A percentile compares a stretch with the other conserved stretches of the same genome.
phyloP scores from a whole-genome alignment of 352 stramenopile species.

The Globisporangium barbulae region DNA sequence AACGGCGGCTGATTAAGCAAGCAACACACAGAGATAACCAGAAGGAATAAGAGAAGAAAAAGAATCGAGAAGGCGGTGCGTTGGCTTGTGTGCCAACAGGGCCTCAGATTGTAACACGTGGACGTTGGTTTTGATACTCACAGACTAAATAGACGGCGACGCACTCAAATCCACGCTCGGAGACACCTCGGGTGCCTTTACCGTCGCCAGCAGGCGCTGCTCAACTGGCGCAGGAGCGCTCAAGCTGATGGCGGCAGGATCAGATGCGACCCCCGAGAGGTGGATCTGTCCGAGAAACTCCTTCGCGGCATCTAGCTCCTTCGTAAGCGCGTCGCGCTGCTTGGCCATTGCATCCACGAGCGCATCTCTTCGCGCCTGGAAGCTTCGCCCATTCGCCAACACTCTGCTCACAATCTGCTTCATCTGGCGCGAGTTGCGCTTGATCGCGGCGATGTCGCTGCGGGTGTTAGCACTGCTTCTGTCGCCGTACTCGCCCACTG shows the following conservation, averaged over 20 bases:
- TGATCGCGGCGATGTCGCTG: constrained; percentile 54
- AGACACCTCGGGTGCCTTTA: constrained; percentile 43
- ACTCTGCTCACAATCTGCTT: constrained; percentile 61
- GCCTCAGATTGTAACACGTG: no score
- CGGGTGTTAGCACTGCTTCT: constrained; percentile 18
- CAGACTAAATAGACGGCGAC: constrained; percentile 40
- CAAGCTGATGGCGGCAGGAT: constrained; percentile 37
- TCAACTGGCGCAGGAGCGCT: constrained; percentile 60
- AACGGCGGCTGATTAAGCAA: background rate
- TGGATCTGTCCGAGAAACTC: constrained; percentile 73
- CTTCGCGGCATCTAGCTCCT: constrained; percentile 64
- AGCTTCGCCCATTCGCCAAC: constrained; percentile 47
- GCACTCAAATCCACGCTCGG: constrained; percentile 48
- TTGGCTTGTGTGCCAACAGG: no score
- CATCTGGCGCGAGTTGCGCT: constrained; percentile 50
- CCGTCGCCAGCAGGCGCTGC: constrained; percentile 54
- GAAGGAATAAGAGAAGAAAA: constrained; percentile 10
- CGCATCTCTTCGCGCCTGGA: constrained; percentile 50
- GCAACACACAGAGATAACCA: background rate
- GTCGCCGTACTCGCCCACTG: constrained; percentile 64
- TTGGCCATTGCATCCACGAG: constrained; percentile 63
- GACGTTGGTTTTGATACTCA: background rate
- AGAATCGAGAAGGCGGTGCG: background rate
- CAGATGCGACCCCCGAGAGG: constrained; percentile 30
- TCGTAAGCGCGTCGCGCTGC: constrained; percentile 62